Base-by-base conservation (phyloP, 495 filamentous ascomycete genomes). In the Talaromyces liani region DNA sequence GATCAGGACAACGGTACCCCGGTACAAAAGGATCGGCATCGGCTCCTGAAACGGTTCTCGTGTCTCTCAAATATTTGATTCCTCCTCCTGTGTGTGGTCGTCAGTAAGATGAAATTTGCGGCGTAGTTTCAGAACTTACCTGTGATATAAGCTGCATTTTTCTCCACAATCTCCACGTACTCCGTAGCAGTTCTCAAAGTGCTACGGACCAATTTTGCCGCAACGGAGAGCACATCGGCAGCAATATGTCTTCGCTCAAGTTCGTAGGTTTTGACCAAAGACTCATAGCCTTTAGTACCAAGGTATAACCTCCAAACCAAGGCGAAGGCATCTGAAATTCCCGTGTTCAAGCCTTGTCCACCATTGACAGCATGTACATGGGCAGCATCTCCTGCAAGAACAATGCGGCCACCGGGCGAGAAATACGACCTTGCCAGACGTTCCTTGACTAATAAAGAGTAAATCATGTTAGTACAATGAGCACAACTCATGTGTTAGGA, bases 261-360 rank as follows among this genome's bases (percentile, higher is more conserved):
- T n/a, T 84, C 76, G 64, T 88, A 90, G 12, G 85, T 86, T 54
- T 80, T 65, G 2, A 89, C 71, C 7, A 88, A 65, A 16, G 71
- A 68, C 8, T 75, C 77, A 18, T 67, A 56, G 2, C 82, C 80
- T 34, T 72, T 73, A 27, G 87, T 70, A 3, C 89, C 78, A 27
- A 76, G 66, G 4, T 79, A 83, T 6, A 84, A 66, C 61, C 81
- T 82, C 82, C 82, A 84, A 10, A 70, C 77, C 0, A 84, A 72
- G 62, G 81, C 80, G 45, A 82, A 67, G 1, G 79, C 70, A 58
- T 84, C 82, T 16, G 79, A 73, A 36, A 82, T 75, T 0, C 81
- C 80, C 0, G 75, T 75, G 66, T 84, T 84, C 71, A 83, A 74
- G 6, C 82, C 82, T 33, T 80, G 80, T 5, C 76, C 81, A 1